These are phyloP conservation scores for Epicoccum sorghinum DNA, from an alignment of 2,329 filamentous ascomycete species.

Conservation along the genomic window DNA sequence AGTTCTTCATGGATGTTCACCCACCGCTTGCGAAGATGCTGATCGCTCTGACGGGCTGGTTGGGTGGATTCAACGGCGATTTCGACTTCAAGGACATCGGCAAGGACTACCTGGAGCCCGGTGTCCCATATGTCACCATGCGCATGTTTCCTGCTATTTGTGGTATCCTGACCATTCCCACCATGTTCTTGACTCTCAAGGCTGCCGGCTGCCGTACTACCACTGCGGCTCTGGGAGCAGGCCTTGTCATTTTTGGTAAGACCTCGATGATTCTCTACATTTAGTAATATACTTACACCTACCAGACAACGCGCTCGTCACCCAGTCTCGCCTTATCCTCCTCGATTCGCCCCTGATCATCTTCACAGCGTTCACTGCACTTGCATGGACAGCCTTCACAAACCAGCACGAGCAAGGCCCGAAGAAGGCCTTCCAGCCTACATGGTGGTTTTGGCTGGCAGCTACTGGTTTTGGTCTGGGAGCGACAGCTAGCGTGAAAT, in stretches of 20 bases:
- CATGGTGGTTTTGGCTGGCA: conserved; percentile 98
- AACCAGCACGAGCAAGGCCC: conserved; percentile 97
- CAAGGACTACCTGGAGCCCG: conserved; percentile 95
- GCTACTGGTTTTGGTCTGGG: conserved; percentile 87
- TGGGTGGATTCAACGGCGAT: conserved; percentile 91
- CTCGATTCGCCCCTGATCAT: conserved; percentile 94
- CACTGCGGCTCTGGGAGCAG: conserved; percentile 81
- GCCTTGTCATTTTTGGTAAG: conserved; percentile 87
- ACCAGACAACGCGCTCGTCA: conserved; percentile 90
- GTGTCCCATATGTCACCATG: conserved; percentile 97
- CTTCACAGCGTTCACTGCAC: conserved; percentile 88
- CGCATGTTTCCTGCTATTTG: conserved; percentile 88
- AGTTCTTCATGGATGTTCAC: conserved; percentile 99
- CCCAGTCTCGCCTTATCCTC: conserved; percentile 92
- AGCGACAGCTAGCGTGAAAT: conserved; percentile 94
- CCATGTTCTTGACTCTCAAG: conserved; percentile 94
- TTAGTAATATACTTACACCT: conserved; percentile 22
- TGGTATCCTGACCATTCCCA: conserved; percentile 85
- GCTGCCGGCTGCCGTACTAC: conserved; percentile 85
- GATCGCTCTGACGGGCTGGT: conserved; percentile 91
- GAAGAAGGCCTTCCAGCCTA: conserved; percentile 80
- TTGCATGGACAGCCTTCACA: conserved; percentile 90
- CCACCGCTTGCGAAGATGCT: conserved; percentile 95
- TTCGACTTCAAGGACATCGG: conserved; percentile 99
- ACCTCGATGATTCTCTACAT: background rate